A percentile compares a stretch with the other conserved stretches of the same genome.
Conservation (phyloP, 2,329 filamentous ascomycete genomes). For the Venturiaceae sp. region DNA sequence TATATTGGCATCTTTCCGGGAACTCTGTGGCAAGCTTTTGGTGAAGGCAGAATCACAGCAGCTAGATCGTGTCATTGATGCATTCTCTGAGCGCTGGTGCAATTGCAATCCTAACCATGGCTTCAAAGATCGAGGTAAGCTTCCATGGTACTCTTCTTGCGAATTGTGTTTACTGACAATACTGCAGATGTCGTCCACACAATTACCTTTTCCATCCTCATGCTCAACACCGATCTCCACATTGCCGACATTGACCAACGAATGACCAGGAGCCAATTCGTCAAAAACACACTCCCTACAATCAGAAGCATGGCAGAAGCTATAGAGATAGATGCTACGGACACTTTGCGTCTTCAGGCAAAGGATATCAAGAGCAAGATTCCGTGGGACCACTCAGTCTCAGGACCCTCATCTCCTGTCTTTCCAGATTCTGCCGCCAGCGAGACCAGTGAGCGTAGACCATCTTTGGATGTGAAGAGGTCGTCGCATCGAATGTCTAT, state of each 20-base stretch:
- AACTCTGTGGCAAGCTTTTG: conserved; percentile 71
- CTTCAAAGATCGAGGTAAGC: conserved; percentile 75
- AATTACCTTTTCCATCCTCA: conserved; percentile 89
- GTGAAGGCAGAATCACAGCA: conserved; percentile 92
- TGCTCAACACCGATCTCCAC: conserved; percentile 93
- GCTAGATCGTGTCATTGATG: conserved; percentile 85
- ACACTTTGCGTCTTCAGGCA: conserved; percentile 16
- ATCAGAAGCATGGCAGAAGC: conserved; percentile 68
- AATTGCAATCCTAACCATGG: conserved; percentile 87
- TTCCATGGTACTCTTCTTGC: background rate
- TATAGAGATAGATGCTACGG: conserved; percentile 55
- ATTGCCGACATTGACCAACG: conserved; percentile 90
- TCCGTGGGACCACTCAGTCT: conserved; percentile 9
- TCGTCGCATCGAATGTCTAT: conserved; percentile 18
- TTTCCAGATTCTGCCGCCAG: conserved; percentile 19
- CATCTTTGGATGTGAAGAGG: conserved; percentile 23
- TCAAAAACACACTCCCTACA: conserved; percentile 92
- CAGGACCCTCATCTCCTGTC: conserved; percentile 12
- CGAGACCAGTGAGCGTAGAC: conserved; percentile 20
- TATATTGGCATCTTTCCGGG: conserved; percentile 67
- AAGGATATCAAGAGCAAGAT: conserved; percentile 19
- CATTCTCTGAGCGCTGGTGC: conserved; percentile 85
- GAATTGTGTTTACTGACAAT: background rate
- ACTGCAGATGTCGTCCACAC: conserved; percentile 81
- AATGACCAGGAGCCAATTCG: conserved; percentile 90